phyloP scores from a whole-genome alignment of 1,284 basidiomycete genomes.

The Boletus smithii region DNA sequence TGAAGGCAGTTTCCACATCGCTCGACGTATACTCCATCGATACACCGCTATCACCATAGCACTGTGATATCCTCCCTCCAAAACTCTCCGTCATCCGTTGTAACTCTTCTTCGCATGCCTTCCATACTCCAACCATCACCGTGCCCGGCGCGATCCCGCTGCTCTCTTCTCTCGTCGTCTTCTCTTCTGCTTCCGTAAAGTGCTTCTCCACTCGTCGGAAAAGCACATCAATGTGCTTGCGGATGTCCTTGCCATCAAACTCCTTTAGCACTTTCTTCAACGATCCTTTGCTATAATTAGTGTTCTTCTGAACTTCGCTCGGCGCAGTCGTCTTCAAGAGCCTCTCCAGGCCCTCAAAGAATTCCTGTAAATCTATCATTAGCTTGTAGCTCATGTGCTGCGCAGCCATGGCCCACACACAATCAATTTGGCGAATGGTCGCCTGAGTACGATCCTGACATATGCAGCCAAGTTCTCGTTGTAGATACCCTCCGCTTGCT shows the following conservation, averaged over 20 bases:
- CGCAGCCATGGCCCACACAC: conserved; percentile 45
- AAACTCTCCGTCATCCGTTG: conserved; percentile 70
- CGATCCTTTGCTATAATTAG: conserved; percentile 72
- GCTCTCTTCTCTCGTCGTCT: conserved; percentile 55
- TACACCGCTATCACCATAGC: conserved; percentile 71
- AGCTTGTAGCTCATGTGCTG: neutral
- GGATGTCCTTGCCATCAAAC: conserved; percentile 82
- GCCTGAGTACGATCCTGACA: conserved; percentile 81
- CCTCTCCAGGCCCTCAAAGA: conserved; percentile 89
- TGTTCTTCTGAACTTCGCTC: conserved; percentile 75
- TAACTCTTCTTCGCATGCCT: conserved; percentile 80
- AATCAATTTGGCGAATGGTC: conserved; percentile 85
- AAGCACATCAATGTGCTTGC: conserved; percentile 81
- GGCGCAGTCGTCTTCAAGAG: conserved; percentile 80
- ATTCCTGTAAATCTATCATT: conserved; percentile 61
- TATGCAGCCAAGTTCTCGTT: conserved; percentile 86
- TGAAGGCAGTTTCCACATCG: conserved; percentile 79
- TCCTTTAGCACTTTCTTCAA: conserved; percentile 88
- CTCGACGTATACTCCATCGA: conserved; percentile 69
- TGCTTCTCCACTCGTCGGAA: conserved; percentile 95
- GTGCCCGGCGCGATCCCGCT: conserved; percentile 59
- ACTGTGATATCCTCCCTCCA: conserved; percentile 64
- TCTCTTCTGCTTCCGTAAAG: conserved; percentile 78
- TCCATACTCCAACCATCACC: conserved; percentile 83
- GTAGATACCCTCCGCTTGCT: conserved; percentile 79